Base-by-base conservation (phyloP, 768 basidiomycete genomes). In the Arthromyces matolae region DNA sequence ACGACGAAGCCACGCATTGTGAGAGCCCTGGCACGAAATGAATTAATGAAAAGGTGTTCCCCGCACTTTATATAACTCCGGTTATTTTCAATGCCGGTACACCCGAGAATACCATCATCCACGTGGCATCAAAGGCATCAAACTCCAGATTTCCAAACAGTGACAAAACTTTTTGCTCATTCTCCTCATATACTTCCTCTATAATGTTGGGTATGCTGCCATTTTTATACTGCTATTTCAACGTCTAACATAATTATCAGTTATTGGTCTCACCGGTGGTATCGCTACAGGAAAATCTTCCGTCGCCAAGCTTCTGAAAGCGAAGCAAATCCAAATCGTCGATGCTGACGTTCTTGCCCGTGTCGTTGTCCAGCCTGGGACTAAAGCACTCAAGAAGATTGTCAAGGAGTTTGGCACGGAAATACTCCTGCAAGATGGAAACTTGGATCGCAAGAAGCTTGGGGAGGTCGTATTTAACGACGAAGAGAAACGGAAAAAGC, bases 261-360 rank as follows among this genome's bases (percentile, higher is more conserved):
- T 98, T 49, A 79, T 96, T 52, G 95, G 96, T 32, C 79, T 99
- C 18, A 97, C 95, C 23, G 96, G 96, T 7, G 92, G 94, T 2
- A 97, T 99, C 49, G 91, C 93, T 18, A 93, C 93, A 6, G 93
- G 95, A 44, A 99, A 99, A 70, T 96, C 94, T 0, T 89, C 93
- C 10, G 96, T 93, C 9, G 90, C 93, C 0, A 66, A 69, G 6
- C 72, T 93, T 33, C 73, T 98, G 28, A 76, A 77, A 42, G 70
- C 75, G 0, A 83, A 83, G 55, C 51, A 68, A 24, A 69, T 98
- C 24, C 89, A 92, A n/a, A 71, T 98, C 56, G 78, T 98, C 57
- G 96, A 99, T 62, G 93, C 95, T 2, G 95, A 98, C 72, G 53
- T 89, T 13, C 76, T 98, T 41, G 91, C 94, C 3, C 85, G 93